Percentiles rank a stretch among this genome's conserved stretches.
phyloP scores from a whole-genome alignment of 2,329 filamentous ascomycete genomes.

The Torrubiella hemipterigena region DNA sequence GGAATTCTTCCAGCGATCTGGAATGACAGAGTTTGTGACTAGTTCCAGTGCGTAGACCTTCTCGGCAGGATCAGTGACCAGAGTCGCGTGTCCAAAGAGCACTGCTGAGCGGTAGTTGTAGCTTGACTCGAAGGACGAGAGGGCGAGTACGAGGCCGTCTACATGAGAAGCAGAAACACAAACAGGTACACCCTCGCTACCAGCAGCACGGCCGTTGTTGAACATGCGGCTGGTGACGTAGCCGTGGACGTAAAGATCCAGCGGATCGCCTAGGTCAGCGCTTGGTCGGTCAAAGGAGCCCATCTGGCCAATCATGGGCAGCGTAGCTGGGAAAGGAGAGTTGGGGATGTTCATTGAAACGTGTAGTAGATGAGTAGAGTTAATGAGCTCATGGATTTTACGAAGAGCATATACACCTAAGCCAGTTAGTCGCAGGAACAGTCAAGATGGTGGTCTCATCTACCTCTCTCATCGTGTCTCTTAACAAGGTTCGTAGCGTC shows the following conservation, averaged over 20 bases:
- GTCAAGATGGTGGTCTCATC: slow-evolving; percentile 1
- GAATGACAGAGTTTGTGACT: slow-evolving; percentile 64
- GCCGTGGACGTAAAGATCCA: slow-evolving; percentile 74
- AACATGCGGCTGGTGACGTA: slow-evolving; percentile 72
- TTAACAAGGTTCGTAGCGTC: slow-evolving; percentile 53
- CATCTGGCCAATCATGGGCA: slow-evolving; percentile 82
- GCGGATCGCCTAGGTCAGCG: slow-evolving; percentile 46
- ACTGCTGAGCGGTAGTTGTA: slow-evolving; percentile 80
- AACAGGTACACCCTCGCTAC: slow-evolving; percentile 48
- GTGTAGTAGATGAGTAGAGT: slow-evolving; percentile 61
- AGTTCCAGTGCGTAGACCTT: slow-evolving; percentile 67
- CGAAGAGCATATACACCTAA: slow-evolving; percentile 59
- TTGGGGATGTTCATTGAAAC: slow-evolving; percentile 59
- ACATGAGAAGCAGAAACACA: slow-evolving; percentile 62
- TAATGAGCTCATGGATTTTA: slow-evolving; percentile 65
- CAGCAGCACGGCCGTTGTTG: slow-evolving; percentile 36
- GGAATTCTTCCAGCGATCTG: slow-evolving; percentile 55
- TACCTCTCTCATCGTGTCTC: slow-evolving; percentile 53
- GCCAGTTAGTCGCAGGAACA: slow-evolving; percentile 6
- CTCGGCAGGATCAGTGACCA: slow-evolving; percentile 57
- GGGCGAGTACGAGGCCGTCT: slow-evolving; percentile 67
- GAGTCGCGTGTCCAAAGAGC: slow-evolving; percentile 59
- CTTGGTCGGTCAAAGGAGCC: slow-evolving; percentile 56
- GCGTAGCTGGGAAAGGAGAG: slow-evolving; percentile 60
- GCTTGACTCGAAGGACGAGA: slow-evolving; percentile 70